phyloP scores from a whole-genome alignment of 345 rosid genomes.

The Citrus hindsii region DNA sequence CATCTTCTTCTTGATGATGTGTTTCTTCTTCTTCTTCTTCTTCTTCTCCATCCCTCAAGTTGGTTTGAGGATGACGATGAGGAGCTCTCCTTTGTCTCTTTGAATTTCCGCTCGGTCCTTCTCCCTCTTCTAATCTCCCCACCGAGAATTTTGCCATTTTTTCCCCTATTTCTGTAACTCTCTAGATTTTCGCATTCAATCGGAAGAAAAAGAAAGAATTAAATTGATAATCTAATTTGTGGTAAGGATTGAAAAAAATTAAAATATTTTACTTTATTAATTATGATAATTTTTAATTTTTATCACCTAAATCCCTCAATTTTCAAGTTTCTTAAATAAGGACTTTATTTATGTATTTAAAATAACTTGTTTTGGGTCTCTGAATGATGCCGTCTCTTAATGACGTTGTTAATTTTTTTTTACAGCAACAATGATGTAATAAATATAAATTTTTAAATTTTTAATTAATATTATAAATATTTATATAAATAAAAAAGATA shows the following conservation, averaged over 20 bases:
- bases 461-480: no score
- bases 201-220: not conserved
- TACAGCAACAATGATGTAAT: no score
- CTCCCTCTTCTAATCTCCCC: constrained; percentile 29
- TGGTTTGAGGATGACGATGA: not conserved
- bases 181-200: no score
- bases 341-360: not conserved
- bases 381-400: no score
- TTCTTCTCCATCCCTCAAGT: not conserved
- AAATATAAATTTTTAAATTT: no score
- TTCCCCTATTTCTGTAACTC: not conserved
- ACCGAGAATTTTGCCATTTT: constrained; percentile 33
- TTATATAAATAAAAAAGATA: no score
- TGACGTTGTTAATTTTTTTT: no score
- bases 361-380: no score
- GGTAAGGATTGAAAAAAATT: no score
- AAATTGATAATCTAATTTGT: no score
- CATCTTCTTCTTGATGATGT: not conserved
- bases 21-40: not conserved
- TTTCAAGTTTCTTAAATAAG: not conserved
- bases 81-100: constrained; percentile 18
- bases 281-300: not conserved
- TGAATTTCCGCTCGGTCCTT: constrained; percentile 26
- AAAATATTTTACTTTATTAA: not conserved
- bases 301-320: not conserved